Evolutionary conservation across 345 rosid genomes (phyloP).

Genomic region (Heritiera fomes): DNA sequence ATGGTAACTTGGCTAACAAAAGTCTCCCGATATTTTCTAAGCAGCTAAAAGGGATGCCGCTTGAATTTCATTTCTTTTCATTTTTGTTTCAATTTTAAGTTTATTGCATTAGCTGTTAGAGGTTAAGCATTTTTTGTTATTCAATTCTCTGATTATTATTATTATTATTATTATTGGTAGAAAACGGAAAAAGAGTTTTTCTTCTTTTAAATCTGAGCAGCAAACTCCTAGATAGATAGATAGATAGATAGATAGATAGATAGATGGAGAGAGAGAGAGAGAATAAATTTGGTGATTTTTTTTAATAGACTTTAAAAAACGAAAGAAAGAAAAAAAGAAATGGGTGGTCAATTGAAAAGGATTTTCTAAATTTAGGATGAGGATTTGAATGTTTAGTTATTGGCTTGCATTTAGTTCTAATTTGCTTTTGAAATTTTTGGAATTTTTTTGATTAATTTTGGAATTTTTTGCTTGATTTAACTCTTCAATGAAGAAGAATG

Average conservation of each 20-base stretch:
- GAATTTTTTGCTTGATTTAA: not conserved
- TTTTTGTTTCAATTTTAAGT: not conserved
- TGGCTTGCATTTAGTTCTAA: not conserved
- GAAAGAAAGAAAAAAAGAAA: not conserved
- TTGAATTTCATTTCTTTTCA: not conserved
- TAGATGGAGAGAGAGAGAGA: no score
- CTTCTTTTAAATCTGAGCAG: no score
- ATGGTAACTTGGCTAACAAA: not conserved
- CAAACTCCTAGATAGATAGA: no score
- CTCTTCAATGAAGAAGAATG: not conserved
- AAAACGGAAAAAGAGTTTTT: not conserved
- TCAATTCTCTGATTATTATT: not conserved
- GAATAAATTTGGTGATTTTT: not conserved
- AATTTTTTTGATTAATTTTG: not conserved
- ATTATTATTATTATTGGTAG: no score
- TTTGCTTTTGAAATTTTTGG: not conserved
- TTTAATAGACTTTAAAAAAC: not conserved
- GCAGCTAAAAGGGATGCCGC: constrained; percentile 1
- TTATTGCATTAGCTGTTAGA: not conserved
- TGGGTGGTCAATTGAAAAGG: not conserved
- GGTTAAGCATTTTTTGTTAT: not conserved
- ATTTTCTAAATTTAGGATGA: not conserved
- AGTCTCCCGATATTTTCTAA: not conserved
- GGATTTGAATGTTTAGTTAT: not conserved
- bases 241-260: no score